These are phyloP conservation scores for Sutorius australiensis DNA, from an alignment of 768 basidiomycete genomes.

Conservation along the genomic window DNA sequence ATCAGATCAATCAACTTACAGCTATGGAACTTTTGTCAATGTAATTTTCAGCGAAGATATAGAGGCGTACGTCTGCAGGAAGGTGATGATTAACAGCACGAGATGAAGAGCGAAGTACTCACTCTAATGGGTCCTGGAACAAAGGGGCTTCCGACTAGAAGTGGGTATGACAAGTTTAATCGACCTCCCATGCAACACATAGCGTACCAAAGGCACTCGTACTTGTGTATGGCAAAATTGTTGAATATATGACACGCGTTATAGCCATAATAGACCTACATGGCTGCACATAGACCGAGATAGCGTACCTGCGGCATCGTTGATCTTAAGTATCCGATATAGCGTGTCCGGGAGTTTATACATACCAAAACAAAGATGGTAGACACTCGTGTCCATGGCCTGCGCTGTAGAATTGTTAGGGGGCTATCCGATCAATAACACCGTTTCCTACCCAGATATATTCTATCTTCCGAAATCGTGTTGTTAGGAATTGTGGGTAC, in stretches of 20 bases:
- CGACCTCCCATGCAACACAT: too few species aligned
- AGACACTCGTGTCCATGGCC: conserved; percentile 6
- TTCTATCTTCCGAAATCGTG: background rate
- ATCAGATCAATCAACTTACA: too few species aligned
- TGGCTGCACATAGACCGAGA: background rate
- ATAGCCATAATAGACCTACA: background rate
- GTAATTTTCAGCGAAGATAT: too few species aligned
- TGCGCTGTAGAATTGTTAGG: background rate
- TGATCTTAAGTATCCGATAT: background rate
- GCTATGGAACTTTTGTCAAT: too few species aligned
- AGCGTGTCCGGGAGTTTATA: background rate
- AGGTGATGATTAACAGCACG: background rate
- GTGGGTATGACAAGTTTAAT: background rate
- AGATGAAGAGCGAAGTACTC: background rate
- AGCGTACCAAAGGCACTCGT: background rate
- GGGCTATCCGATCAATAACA: background rate
- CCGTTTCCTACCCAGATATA: conserved; percentile 11
- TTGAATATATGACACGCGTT: background rate
- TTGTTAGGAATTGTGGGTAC: background rate
- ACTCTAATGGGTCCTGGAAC: background rate
- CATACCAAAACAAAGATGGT: conserved; percentile 4
- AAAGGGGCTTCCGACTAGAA: background rate
- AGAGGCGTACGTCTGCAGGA: background rate
- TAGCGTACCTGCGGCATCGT: background rate
- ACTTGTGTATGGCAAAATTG: background rate